A percentile compares a stretch with the other conserved stretches of the same genome.
phyloP scores from a whole-genome alignment of 345 rosid genomes.

The Cardiospermum halicacabum region DNA sequence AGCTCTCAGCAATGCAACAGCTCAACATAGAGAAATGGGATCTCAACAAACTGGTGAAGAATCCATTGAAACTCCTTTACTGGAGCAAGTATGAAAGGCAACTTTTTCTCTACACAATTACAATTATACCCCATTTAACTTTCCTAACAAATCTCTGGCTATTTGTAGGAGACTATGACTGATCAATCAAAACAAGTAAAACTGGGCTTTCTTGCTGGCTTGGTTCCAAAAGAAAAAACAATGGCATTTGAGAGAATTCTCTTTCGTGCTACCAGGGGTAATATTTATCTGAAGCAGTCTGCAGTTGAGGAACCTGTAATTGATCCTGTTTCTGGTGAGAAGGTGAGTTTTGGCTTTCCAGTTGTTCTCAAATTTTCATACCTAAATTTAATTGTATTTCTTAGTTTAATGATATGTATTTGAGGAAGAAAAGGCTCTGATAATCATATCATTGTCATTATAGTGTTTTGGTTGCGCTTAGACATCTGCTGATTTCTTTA shows the following conservation, averaged over 20 bases:
- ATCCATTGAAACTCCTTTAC: conserved; percentile 69
- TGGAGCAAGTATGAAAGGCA: conserved; percentile 51
- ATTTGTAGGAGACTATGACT: conserved; percentile 47
- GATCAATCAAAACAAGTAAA: conserved; percentile 88
- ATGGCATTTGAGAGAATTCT: conserved; percentile 93
- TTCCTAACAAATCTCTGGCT: conserved; percentile 5
- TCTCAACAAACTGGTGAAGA: conserved; percentile 51
- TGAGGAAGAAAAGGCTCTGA: neutral
- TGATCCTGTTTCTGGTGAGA: conserved; percentile 90
- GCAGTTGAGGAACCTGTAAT: conserved; percentile 62
- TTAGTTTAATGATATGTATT: neutral
- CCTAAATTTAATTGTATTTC: neutral
- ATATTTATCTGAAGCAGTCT: conserved; percentile 66
- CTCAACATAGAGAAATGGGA: conserved; percentile 67
- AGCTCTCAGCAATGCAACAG: conserved; percentile 65
- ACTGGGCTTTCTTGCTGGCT: conserved; percentile 81
- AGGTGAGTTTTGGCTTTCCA: conserved; percentile 41
- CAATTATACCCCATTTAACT: neutral
- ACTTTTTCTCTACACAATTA: neutral
- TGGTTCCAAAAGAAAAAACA: conserved; percentile 86
- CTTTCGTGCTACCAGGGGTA: conserved; percentile 97
- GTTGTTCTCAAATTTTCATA: neutral
- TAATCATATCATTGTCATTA: neutral
- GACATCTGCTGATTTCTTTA: neutral
- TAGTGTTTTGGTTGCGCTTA: neutral